Evolutionary conservation across 495 filamentous ascomycete species (phyloP).

Genomic region (Tuber calosporum): DNA sequence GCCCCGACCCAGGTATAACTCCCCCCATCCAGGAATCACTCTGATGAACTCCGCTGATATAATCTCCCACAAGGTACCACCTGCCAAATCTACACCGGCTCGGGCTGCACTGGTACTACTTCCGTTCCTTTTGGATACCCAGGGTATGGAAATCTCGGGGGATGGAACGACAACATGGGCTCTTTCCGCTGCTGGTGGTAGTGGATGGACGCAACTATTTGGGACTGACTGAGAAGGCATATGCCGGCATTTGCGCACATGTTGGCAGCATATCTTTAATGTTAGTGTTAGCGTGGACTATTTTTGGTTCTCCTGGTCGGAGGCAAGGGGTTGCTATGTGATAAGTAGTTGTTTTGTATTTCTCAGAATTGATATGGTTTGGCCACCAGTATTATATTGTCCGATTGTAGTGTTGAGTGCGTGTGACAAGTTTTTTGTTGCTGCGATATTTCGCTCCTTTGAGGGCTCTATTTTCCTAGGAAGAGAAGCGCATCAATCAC

Average conservation of each 20-base stretch:
- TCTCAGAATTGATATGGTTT: too few relatives aligned
- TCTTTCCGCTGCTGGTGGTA: constrained; percentile 3
- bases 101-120: neutral
- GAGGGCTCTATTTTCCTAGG: neutral
- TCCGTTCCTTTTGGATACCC: neutral
- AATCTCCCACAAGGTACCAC: neutral
- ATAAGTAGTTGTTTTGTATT: too few relatives aligned
- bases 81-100: neutral
- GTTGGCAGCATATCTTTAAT: neutral
- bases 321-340: too few relatives aligned
- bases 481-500: neutral
- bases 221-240: neutral
- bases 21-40: neutral
- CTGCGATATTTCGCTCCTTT: neutral
- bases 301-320: neutral
- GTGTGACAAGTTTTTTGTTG: too few relatives aligned
- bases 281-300: neutral
- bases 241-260: neutral
- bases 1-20: neutral
- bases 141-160: neutral
- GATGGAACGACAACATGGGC: neutral
- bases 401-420: too few relatives aligned
- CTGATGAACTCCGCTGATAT: neutral
- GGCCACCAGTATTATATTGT: too few relatives aligned
- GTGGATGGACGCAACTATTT: neutral